Percentiles rank a stretch among this genome's conserved stretches.
Evolutionary conservation across 345 rosid species (phyloP).

Genomic region (Bruguiera parviflora): DNA sequence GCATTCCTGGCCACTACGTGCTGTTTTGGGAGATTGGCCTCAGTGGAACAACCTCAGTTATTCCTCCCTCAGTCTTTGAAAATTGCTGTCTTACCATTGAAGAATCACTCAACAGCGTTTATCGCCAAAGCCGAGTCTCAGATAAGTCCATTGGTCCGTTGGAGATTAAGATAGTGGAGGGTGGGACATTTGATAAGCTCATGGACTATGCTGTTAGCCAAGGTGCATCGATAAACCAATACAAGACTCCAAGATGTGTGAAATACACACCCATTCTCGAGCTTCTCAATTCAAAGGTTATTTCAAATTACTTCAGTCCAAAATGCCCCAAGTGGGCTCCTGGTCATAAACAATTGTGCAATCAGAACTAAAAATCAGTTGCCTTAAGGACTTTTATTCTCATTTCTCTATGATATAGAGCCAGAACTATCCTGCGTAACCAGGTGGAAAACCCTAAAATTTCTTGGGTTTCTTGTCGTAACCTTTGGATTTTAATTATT

Average conservation of each 20-base stretch:
- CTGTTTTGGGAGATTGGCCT: slow-evolving; percentile 17
- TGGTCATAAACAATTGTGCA: slow-evolving; percentile 13
- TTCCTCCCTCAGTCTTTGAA: slow-evolving; percentile 17
- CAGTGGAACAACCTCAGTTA: not conserved
- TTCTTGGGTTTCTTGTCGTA: too few species aligned
- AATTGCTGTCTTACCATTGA: slow-evolving; percentile 17
- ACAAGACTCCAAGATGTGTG: slow-evolving; percentile 25
- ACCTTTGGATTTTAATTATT: too few species aligned
- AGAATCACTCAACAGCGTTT: slow-evolving; percentile 20
- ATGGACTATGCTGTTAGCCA: slow-evolving; percentile 20
- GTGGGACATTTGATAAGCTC: slow-evolving; percentile 17
- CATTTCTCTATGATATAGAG: too few species aligned
- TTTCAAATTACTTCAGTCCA: slow-evolving; percentile 11
- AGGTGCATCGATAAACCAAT: slow-evolving; percentile 26
- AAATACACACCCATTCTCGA: slow-evolving; percentile 18
- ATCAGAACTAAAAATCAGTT: not conserved
- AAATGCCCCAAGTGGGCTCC: slow-evolving; percentile 23
- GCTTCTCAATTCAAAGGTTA: slow-evolving; percentile 18
- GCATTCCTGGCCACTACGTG: slow-evolving; percentile 17
- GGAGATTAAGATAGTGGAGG: slow-evolving; percentile 16
- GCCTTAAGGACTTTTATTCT: too few species aligned
- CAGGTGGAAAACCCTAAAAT: too few species aligned
- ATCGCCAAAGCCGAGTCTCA: slow-evolving; percentile 17
- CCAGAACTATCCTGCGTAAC: too few species aligned
- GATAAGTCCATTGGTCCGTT: slow-evolving; percentile 19